Percentiles rank a stretch among this genome's conserved stretches.
phyloP scores from a whole-genome alignment of 257 asterid species.

The Verbena officinalis region DNA sequence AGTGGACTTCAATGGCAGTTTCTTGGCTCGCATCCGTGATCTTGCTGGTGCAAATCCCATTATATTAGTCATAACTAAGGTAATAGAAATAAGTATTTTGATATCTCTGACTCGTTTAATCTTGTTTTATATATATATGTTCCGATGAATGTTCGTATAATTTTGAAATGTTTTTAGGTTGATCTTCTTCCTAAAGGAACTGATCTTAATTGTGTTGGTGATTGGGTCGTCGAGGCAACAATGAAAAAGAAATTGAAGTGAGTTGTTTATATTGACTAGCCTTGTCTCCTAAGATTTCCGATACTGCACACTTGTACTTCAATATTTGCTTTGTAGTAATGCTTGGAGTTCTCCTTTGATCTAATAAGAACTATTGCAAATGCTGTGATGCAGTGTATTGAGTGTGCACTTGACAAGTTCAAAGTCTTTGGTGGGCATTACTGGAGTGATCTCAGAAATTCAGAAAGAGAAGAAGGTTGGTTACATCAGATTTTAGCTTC shows the following conservation, averaged over 20 bases:
- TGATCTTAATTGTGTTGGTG: slow-evolving; percentile 94
- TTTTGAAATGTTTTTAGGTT: slow-evolving; percentile 51
- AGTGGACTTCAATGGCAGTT: slow-evolving; percentile 97
- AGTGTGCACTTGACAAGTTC: slow-evolving; percentile 96
- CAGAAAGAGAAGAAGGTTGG: slow-evolving; percentile 92
- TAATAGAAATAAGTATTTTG: slow-evolving; percentile 21
- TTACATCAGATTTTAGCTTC: slow-evolving; percentile 18
- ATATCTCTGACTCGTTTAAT: not conserved
- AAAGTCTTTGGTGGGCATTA: slow-evolving; percentile 91
- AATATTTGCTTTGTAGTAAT: not conserved
- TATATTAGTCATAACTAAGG: slow-evolving; percentile 91
- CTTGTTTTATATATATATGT: slow-evolving; percentile 1
- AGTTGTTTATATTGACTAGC: slow-evolving; percentile 34
- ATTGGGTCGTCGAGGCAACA: slow-evolving; percentile 99
- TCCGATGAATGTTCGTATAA: slow-evolving; percentile 14
- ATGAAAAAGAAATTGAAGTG: slow-evolving; percentile 95
- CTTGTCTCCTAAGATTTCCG: not conserved
- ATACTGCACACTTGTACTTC: not conserved
- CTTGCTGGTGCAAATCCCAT: slow-evolving; percentile 96
- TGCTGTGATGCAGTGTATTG: slow-evolving; percentile 67
- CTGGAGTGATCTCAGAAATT: slow-evolving; percentile 91
- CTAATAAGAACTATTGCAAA: slow-evolving; percentile 10
- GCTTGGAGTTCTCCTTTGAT: slow-evolving; percentile 10
- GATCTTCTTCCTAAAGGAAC: slow-evolving; percentile 99
- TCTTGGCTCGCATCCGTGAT: slow-evolving; percentile 85